Conservation (phyloP, 805 yeast genomes). For the Candida endomychidarum region DNA sequence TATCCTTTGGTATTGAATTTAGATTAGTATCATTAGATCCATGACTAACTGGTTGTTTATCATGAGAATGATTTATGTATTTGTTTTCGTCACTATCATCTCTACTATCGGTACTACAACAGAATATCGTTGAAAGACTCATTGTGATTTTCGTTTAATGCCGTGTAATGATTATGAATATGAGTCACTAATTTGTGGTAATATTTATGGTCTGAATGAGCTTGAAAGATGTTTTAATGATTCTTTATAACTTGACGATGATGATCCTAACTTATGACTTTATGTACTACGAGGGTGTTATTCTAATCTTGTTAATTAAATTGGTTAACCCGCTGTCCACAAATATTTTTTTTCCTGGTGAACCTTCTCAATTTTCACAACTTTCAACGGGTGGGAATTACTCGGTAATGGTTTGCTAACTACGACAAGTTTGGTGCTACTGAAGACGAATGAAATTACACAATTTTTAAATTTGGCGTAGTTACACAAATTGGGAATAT, state of each 20-base stretch:
- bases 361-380: slow-evolving; percentile 1
- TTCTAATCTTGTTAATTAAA: background rate
- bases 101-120: slow-evolving; percentile 37
- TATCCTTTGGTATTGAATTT: background rate
- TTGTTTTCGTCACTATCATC: slow-evolving; percentile 34
- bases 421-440: background rate
- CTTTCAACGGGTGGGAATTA: background rate
- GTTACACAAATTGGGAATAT: no score
- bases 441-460: no score
- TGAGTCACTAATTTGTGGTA: background rate
- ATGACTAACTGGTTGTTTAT: slow-evolving; percentile 4
- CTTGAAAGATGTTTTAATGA: no score
- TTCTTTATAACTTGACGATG: background rate
- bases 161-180: background rate
- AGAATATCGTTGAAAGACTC: slow-evolving; percentile 25
- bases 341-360: slow-evolving; percentile 8
- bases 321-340: slow-evolving; percentile 6
- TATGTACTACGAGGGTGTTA: background rate
- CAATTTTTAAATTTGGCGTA: no score
- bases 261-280: background rate
- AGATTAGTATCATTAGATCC: slow-evolving; percentile 1
- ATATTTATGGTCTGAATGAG: no score
- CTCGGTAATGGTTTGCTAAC: no score
- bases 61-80: slow-evolving; percentile 15
- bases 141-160: background rate